Base-by-base conservation (phyloP, 2,329 filamentous ascomycete species). In the Aspergillus awamori region DNA sequence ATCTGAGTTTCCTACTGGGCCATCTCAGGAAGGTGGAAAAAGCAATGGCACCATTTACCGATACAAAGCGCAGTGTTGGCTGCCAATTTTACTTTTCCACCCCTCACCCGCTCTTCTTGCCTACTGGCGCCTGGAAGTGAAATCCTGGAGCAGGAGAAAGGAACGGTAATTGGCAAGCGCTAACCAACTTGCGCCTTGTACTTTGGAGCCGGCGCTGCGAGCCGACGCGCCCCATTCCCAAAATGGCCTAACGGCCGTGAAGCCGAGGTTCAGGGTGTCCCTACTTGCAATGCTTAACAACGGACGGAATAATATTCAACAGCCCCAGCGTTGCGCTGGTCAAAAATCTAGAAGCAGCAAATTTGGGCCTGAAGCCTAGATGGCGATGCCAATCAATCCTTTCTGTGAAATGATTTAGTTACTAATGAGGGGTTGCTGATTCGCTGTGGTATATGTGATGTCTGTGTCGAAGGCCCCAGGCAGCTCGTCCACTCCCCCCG, bases 1-100 rank as follows among this genome's bases (percentile, higher is more conserved):
- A 47, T 57, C 48, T 39, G 48, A 36, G 53, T 43, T 56, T 60
- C 30, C 36, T 48, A 52, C 53, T 57, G 57, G 53, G 49, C 53
- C 53, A 56, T 47, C 53, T 20, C n/a, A 24, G 13, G 15, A 28
- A 26, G 45, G 39, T 8, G 13, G 15, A 38, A 47, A 45, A 15
- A 33, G 26, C 30, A 30, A 45, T 33, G 41, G 39, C 39, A 47
- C 53, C 26, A 47, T 47, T 10, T 20, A 17, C 53, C 53, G 39
- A 39, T 22, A 45, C 24, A 51, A 45, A 28, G 53, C 20, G n/a
- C 15, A 45, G 13, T 47, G 53, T 56, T 56, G 26, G 39, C n/a
- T 47, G 24, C 38, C 17, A 22, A 17, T 56, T 24, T 36, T 36
- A 33, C 30, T 41, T 56, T 56, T 17, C 36, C 20, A 24, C 53